These are phyloP conservation scores for Zygosaccharomyces pseudobailii DNA, from an alignment of 1,139 yeast genomes.

Conservation along the genomic window DNA sequence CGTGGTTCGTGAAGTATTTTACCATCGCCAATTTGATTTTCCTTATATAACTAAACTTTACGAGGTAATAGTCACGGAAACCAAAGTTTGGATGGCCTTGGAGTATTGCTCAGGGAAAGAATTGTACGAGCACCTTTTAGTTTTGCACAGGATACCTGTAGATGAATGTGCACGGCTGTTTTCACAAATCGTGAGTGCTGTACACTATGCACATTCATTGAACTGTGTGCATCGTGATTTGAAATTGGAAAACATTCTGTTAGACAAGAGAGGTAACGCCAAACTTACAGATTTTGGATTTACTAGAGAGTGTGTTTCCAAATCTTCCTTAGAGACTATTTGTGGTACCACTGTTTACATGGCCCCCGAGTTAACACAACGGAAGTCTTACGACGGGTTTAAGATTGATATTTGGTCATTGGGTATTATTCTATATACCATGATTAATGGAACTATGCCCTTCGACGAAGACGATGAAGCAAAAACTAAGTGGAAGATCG, in stretches of 20 bases:
- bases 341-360: conserved; percentile 95
- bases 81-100: conserved; percentile 76
- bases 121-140: conserved; percentile 65
- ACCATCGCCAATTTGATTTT: conserved; percentile 78
- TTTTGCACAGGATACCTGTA: conserved; percentile 48
- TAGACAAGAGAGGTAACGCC: conserved; percentile 65
- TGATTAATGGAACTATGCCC: conserved; percentile 86
- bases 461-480: conserved; percentile 76
- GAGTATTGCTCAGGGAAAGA: conserved; percentile 93
- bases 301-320: conserved; percentile 68
- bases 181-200: conserved; percentile 76
- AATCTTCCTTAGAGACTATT: conserved; percentile 65
- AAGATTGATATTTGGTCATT: conserved; percentile 87
- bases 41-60: conserved; percentile 80
- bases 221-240: conserved; percentile 88
- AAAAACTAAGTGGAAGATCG: conserved; percentile 55
- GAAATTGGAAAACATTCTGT: conserved; percentile 76
- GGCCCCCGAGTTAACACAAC: conserved; percentile 84
- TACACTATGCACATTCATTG: conserved; percentile 75
- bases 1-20: conserved; percentile 87
- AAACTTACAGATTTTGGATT: conserved; percentile 92
- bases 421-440: conserved; percentile 87
- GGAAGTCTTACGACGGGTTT: conserved; percentile 71
- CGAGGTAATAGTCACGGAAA: conserved; percentile 80
- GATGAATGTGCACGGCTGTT: conserved; percentile 59